These are phyloP conservation scores for Agaricus sinodeliciosus DNA, from an alignment of 768 basidiomycete species.

Conservation along the genomic window DNA sequence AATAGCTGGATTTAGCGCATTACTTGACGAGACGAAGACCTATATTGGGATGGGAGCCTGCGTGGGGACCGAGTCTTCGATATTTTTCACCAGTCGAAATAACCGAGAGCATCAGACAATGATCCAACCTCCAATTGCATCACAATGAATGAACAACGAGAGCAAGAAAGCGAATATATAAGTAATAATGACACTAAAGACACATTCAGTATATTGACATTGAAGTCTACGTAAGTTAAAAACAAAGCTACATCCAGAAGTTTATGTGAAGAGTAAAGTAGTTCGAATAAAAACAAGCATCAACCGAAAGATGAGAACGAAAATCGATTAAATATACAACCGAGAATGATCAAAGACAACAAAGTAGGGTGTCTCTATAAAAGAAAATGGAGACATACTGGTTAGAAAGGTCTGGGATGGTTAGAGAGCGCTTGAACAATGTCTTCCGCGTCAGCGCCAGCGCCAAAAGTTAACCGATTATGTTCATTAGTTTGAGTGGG, in stretches of 20 bases:
- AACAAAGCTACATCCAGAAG: background rate
- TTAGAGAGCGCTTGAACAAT: slow-evolving; percentile 5
- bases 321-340: background rate
- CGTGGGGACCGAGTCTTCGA: too few species aligned
- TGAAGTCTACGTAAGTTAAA: background rate
- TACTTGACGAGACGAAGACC: too few species aligned
- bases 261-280: background rate
- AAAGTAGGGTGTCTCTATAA: background rate
- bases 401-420: background rate
- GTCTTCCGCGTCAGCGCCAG: slow-evolving; percentile 6
- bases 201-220: background rate
- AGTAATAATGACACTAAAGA: background rate
- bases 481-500: background rate
- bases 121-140: too few species aligned
- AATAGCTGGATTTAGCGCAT: too few species aligned
- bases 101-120: too few species aligned
- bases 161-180: background rate
- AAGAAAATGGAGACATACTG: background rate
- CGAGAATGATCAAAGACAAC: background rate
- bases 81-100: too few species aligned
- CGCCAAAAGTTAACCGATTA: slow-evolving; percentile 10
- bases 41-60: too few species aligned
- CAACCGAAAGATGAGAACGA: background rate
- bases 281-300: background rate
- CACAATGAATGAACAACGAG: too few species aligned